Conservation (phyloP, 2,329 filamentous ascomycete genomes). For the Nannizziopsis arthrosporioides region DNA sequence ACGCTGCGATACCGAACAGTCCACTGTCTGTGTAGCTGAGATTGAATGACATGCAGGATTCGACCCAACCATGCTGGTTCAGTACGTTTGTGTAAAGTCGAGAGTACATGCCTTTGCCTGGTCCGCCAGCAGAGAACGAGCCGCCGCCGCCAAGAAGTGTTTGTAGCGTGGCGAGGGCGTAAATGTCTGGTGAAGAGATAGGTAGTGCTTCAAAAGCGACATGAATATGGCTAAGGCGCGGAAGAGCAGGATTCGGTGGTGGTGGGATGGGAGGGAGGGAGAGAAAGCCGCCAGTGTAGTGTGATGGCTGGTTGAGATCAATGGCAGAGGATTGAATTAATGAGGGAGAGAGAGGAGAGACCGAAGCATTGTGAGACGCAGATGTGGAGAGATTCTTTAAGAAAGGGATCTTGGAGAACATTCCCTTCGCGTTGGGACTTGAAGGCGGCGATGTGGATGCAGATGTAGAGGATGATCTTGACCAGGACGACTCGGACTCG, state of each 20-base stretch:
- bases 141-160: conserved; percentile 91
- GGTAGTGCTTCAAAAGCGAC: conserved; percentile 90
- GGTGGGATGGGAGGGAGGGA: conserved; percentile 70
- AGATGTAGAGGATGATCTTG: conserved; percentile 18
- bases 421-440: conserved; percentile 25
- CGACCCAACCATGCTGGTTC: conserved; percentile 95
- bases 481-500: conserved; percentile 21
- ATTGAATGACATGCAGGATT: conserved; percentile 92
- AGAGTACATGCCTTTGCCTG: conserved; percentile 98
- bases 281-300: conserved; percentile 90
- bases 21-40: conserved; percentile 94
- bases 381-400: conserved; percentile 80
- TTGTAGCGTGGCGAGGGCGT: conserved; percentile 87
- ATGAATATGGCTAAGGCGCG: conserved; percentile 82
- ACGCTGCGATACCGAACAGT: conserved; percentile 83
- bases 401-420: conserved; percentile 77
- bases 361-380: conserved; percentile 47
- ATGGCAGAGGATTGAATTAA: conserved; percentile 35
- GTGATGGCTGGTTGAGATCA: conserved; percentile 54
- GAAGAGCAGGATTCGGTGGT: conserved; percentile 63
- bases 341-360: conserved; percentile 42
- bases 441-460: conserved; percentile 39
- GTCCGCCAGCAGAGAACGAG: conserved; percentile 90
- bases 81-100: conserved; percentile 94
- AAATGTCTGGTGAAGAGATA: conserved; percentile 84